phyloP scores from a whole-genome alignment of 257 asterid genomes.

The Plantago major region DNA sequence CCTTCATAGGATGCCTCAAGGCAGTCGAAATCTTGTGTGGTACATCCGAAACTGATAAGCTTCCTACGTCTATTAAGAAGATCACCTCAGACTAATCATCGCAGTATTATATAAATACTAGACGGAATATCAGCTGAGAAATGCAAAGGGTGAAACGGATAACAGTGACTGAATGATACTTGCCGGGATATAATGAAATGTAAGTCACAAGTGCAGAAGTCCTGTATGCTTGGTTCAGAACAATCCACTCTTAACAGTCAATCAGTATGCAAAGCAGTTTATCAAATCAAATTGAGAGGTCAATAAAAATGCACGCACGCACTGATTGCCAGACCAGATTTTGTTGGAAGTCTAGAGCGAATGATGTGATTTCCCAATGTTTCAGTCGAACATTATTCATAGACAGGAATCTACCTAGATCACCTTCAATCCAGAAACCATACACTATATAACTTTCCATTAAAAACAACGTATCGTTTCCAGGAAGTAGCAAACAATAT shows the following conservation, averaged over 20 bases:
- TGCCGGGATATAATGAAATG: background rate
- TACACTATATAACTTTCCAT: background rate
- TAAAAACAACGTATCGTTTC: too few species aligned
- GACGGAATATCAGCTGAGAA: too few species aligned
- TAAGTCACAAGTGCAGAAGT: background rate
- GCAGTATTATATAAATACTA: background rate
- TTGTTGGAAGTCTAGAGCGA: background rate
- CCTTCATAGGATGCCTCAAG: slow-evolving; percentile 42
- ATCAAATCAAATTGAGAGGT: too few species aligned
- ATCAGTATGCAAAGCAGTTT: too few species aligned
- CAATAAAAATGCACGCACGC: too few species aligned
- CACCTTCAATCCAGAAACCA: too few species aligned
- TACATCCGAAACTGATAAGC: slow-evolving; percentile 50
- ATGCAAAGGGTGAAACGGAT: too few species aligned
- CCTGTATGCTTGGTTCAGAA: background rate
- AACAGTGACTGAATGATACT: too few species aligned
- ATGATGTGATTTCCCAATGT: background rate
- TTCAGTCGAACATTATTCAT: background rate
- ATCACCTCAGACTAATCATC: background rate
- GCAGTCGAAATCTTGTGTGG: slow-evolving; percentile 44
- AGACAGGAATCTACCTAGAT: background rate
- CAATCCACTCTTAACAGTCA: too few species aligned
- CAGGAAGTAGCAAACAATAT: too few species aligned
- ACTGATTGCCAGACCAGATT: background rate
- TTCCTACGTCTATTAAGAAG: slow-evolving; percentile 42